Base-by-base conservation (phyloP, 2,329 filamentous ascomycete genomes). In the Fusarium mundagurra region DNA sequence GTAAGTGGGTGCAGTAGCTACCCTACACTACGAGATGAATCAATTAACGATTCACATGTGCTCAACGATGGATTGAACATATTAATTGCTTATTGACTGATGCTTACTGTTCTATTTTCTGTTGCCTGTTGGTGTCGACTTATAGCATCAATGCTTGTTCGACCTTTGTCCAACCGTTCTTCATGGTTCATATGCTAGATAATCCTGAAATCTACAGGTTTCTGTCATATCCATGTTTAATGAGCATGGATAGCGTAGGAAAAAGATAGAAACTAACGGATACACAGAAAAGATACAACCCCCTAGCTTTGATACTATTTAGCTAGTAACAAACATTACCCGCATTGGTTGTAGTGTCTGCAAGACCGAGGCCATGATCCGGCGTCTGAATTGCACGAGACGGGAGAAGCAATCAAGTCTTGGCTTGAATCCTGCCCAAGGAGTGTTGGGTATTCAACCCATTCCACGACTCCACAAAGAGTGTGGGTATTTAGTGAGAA, bases 161-260 rank as follows among this genome's bases (percentile, higher is more conserved):
- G 22, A 9, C 7, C 13, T 10, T 29, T 22, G 24, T 6, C 5
- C 5, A 17, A 38, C 9, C 8, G 11, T 39, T 17, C 6, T 13
- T 29, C 14, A 22, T n/a, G 5, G 9, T 9, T n/a, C 7, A 5
- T 10, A 6, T 29, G 10, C 34, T 17, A 29, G 5, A 38, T 7
- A n/a, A 3, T 18, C 18, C 14, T 39, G 13, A 3, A 36, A 29
- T 22, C 9, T 17, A 12, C 18, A n/a, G 7, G 29, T 7, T 33
- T n/a, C 22, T n/a, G 1, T 3, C 3, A 2, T 3, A 2, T 18
- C 11, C 11, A 14, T 14, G 2, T 18, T 18, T 17, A 0, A 33
- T 5, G 8, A 13, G 2, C 4, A 14, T n/a, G 16, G 29, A 50
- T 33, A 12, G 9, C 22, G 8, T 5, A 16, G 12, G 14, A 16